phyloP scores from a whole-genome alignment of 768 basidiomycete genomes.

The Krasilnikovozyma curviuscula region DNA sequence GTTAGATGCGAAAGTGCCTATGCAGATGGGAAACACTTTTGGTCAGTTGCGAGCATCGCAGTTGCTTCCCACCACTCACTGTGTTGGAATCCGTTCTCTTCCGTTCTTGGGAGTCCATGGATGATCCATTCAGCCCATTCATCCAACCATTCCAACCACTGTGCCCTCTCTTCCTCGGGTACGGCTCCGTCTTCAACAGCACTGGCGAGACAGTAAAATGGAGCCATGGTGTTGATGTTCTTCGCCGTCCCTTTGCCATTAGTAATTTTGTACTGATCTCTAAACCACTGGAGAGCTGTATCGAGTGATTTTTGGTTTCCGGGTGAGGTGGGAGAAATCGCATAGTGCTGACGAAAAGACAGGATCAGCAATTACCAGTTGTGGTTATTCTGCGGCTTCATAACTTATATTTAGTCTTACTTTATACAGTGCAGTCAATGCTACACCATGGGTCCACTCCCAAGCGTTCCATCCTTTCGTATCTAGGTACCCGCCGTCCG shows the following conservation, averaged over 20 bases:
- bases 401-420: too few relatives aligned
- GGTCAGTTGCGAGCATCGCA: too few relatives aligned
- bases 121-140: conserved; percentile 37
- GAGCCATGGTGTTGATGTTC: conserved; percentile 43
- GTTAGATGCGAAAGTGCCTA: conserved; percentile 29
- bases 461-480: conserved; percentile 43
- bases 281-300: conserved; percentile 35
- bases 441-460: conserved; percentile 29
- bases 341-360: conserved; percentile 32
- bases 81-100: conserved; percentile 33
- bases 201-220: conserved; percentile 27
- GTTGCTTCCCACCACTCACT: too few relatives aligned
- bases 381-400: not conserved
- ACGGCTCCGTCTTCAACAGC: conserved; percentile 13
- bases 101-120: conserved; percentile 32
- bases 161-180: conserved; percentile 5
- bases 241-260: conserved; percentile 33
- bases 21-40: too few relatives aligned
- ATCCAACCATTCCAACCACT: conserved; percentile 19
- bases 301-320: conserved; percentile 28
- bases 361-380: conserved; percentile 31
- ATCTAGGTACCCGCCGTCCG: conserved; percentile 37
- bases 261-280: conserved; percentile 30
- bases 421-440: not conserved
- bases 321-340: conserved; percentile 31